Conservation (phyloP, 73 alveolate species). For the Tetrahymena malaccensis region DNA sequence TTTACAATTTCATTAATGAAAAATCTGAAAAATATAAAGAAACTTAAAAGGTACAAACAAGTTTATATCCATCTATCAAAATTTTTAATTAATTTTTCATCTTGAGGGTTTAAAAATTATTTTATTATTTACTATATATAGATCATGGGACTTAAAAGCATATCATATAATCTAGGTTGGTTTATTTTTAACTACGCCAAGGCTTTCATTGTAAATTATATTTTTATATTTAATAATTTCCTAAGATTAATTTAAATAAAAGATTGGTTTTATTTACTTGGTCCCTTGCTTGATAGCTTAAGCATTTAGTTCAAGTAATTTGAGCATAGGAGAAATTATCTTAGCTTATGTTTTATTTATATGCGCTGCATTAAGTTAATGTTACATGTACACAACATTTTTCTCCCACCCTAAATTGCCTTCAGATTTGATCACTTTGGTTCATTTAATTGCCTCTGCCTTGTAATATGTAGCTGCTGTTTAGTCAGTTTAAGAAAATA, state of each 20-base stretch:
- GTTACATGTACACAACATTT: slow-evolving; percentile 4
- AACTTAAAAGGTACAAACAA: neutral
- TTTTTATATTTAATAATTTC: neutral
- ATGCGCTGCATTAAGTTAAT: neutral
- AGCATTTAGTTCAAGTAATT: slow-evolving; percentile 4
- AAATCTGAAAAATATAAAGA: slow-evolving; percentile 24
- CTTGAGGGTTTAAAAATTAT: neutral
- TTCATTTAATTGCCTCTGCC: neutral
- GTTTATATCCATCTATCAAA: neutral
- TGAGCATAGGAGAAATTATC: neutral
- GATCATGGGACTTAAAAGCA: slow-evolving; percentile 26
- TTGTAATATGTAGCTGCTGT: neutral
- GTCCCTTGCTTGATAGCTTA: neutral
- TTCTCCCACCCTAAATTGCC: slow-evolving; percentile 25
- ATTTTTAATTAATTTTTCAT: neutral
- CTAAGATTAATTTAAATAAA: neutral
- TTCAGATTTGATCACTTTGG: slow-evolving; percentile 11
- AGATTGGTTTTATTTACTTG: neutral
- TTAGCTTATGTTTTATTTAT: neutral
- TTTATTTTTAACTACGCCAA: slow-evolving; percentile 3
- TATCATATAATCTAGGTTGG: slow-evolving; percentile 22
- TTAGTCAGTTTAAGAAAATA: neutral
- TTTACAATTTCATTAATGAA: slow-evolving; percentile 12
- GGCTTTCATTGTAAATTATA: neutral
- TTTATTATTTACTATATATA: neutral